Percentiles rank a stretch among this genome's conserved stretches.
phyloP scores from a whole-genome alignment of 805 yeast species.

The Peterozyma xylosa region DNA sequence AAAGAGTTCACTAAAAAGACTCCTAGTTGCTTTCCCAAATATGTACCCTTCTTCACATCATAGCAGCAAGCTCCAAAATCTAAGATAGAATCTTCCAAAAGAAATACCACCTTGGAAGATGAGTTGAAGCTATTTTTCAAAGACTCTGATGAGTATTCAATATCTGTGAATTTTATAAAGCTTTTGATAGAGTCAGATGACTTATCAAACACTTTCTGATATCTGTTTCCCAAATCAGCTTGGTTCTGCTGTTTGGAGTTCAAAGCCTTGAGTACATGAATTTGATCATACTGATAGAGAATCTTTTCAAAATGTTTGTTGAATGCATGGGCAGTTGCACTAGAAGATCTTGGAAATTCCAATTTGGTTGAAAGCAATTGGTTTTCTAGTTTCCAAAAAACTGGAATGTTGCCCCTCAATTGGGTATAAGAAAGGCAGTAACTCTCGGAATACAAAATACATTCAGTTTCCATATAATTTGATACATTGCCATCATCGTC shows the following conservation, averaged over 20 bases:
- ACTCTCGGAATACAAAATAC: conserved; percentile 32
- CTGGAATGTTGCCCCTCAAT: conserved; percentile 47
- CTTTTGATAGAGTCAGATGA: conserved; percentile 8
- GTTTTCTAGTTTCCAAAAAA: conserved; percentile 44
- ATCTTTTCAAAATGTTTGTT: conserved; percentile 40
- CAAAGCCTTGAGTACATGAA: conserved; percentile 42
- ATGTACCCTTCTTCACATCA: conserved; percentile 25
- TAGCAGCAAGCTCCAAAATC: conserved; percentile 39
- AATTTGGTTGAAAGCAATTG: conserved; percentile 36
- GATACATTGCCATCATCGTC: conserved; percentile 50
- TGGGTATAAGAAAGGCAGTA: conserved; percentile 37
- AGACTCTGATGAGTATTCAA: conserved; percentile 27
- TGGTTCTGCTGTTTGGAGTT: conserved; percentile 32
- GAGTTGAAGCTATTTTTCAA: conserved; percentile 22
- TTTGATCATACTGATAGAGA: conserved; percentile 38
- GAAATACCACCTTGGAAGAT: conserved; percentile 13
- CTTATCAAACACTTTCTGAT: conserved; percentile 19
- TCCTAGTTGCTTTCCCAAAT: conserved; percentile 42
- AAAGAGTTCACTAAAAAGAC: conserved; percentile 42
- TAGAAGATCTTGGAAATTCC: conserved; percentile 42
- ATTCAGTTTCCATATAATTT: conserved; percentile 45
- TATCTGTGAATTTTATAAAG: conserved; percentile 22
- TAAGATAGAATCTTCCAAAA: conserved; percentile 22
- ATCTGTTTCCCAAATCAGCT: conserved; percentile 34
- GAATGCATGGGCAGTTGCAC: conserved; percentile 47